A percentile compares a stretch with the other conserved stretches of the same genome.
phyloP scores from a whole-genome alignment of 1,284 basidiomycete species.

The Sparassis latifolia region DNA sequence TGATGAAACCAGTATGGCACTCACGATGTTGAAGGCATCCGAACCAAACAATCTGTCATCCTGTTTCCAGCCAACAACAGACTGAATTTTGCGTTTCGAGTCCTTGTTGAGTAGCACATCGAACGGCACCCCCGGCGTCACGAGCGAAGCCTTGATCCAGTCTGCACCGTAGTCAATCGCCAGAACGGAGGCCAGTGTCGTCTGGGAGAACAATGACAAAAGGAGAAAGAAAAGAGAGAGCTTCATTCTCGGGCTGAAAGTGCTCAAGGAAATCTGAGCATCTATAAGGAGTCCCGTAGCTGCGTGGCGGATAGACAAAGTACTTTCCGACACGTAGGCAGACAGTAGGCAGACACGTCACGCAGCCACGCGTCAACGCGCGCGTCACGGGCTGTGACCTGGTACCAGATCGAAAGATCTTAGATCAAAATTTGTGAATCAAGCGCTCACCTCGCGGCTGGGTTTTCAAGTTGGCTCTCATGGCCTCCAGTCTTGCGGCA shows the following conservation, averaged over 20 bases:
- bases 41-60: conserved; percentile 84
- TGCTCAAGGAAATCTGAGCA: background rate
- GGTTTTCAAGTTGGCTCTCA: background rate
- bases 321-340: background rate
- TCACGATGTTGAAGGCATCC: conserved; percentile 82
- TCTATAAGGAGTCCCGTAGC: background rate
- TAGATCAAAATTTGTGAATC: too few relatives aligned
- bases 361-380: background rate
- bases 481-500: conserved; percentile 75
- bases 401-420: too few relatives aligned
- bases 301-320: too few relatives aligned
- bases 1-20: conserved; percentile 24
- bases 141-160: conserved; percentile 92
- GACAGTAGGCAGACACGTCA: background rate
- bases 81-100: conserved; percentile 93
- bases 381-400: background rate
- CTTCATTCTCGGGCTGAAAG: background rate
- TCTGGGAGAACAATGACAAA: conserved; percentile 21
- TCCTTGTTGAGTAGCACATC: conserved; percentile 96
- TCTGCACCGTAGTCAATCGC: conserved; percentile 96
- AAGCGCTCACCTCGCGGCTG: too few relatives aligned
- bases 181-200: conserved; percentile 57
- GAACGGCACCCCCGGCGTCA: conserved; percentile 94
- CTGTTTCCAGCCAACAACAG: conserved; percentile 83
- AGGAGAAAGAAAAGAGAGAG: conserved; percentile 14